Conservation (phyloP, 2,329 filamentous ascomycete genomes). For the Fusarium oligoseptatum region DNA sequence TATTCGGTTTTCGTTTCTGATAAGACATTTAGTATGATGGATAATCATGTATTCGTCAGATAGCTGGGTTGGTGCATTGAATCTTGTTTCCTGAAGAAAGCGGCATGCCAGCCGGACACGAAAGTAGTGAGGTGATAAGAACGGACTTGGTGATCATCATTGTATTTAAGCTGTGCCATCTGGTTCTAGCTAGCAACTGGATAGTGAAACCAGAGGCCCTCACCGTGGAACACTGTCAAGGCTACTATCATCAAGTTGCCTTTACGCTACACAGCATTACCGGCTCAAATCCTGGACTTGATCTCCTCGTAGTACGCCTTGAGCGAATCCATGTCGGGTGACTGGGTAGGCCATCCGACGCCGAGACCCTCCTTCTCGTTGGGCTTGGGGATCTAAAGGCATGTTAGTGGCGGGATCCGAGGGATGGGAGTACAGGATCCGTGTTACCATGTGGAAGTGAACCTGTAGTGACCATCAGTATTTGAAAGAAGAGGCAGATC, state of each 20-base stretch:
- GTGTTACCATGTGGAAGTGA: slow-evolving; percentile 88
- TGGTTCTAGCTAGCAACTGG: slow-evolving; percentile 16
- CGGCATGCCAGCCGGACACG: background rate
- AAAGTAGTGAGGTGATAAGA: background rate
- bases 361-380: slow-evolving; percentile 83
- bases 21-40: background rate
- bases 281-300: slow-evolving; percentile 84
- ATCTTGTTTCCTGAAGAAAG: background rate
- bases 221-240: slow-evolving; percentile 17
- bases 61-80: background rate
- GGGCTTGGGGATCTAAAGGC: slow-evolving; percentile 87
- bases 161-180: slow-evolving; percentile 14
- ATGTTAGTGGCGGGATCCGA: slow-evolving; percentile 5
- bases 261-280: background rate
- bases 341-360: slow-evolving; percentile 82
- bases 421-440: background rate
- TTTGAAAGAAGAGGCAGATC: background rate
- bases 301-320: slow-evolving; percentile 85
- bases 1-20: background rate
- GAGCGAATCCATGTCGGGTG: slow-evolving; percentile 84
- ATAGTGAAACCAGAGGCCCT: slow-evolving; percentile 36
- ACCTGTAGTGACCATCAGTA: slow-evolving; percentile 65
- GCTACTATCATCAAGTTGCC: background rate
- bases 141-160: slow-evolving; percentile 19
- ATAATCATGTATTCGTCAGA: background rate